These are phyloP conservation scores for Blastomyces emzantsi DNA, from an alignment of 2,329 filamentous ascomycete genomes.

Conservation along the genomic window DNA sequence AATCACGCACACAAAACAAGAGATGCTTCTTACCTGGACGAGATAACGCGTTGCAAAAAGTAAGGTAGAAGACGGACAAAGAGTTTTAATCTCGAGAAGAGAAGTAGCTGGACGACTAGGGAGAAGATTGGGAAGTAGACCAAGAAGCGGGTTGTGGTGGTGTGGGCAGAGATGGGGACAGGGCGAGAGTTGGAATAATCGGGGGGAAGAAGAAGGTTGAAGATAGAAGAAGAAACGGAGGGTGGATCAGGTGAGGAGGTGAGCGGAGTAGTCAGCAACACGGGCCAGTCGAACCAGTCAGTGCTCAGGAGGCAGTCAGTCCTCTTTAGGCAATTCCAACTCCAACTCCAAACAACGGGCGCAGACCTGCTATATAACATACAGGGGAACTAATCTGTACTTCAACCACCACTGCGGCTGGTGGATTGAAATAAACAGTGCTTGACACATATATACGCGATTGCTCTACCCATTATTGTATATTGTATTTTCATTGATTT, in stretches of 20 bases:
- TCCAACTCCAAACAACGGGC: not conserved
- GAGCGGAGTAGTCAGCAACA: conserved; percentile 4
- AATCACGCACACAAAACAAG: conserved; percentile 8
- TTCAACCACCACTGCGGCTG: not conserved
- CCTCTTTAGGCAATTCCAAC: not conserved
- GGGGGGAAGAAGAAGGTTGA: conserved; percentile 2
- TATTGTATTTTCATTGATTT: too few species aligned
- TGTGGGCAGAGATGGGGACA: not conserved
- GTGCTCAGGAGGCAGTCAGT: not conserved
- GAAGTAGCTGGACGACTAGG: not conserved
- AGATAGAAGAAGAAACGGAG: conserved; percentile 1
- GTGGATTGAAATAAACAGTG: not conserved
- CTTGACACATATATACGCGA: too few species aligned
- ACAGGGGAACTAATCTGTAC: too few species aligned
- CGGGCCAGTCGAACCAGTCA: too few species aligned
- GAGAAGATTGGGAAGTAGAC: not conserved
- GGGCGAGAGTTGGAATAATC: not conserved
- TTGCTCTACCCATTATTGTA: too few species aligned
- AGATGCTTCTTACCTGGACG: not conserved
- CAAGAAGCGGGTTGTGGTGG: not conserved
- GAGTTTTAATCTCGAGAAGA: not conserved
- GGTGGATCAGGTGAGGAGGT: conserved; percentile 5
- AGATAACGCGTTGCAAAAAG: not conserved
- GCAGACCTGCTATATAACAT: not conserved
- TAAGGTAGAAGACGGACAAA: not conserved